phyloP scores from a whole-genome alignment of 768 basidiomycete species.

The Pleurotus citrinopileatus region DNA sequence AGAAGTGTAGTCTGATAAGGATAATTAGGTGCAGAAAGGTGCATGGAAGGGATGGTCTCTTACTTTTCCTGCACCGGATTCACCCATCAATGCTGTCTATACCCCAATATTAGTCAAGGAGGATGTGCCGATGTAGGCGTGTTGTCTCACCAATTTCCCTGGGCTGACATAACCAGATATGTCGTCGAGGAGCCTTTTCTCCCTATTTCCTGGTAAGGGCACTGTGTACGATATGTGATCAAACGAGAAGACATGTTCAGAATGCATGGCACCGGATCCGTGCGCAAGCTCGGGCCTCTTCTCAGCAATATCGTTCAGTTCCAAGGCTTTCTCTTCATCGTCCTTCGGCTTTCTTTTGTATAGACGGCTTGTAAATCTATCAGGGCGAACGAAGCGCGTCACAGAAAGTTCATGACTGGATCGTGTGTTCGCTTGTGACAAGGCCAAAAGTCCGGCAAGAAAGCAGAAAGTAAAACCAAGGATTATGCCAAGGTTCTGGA shows the following conservation, averaged over 20 bases:
- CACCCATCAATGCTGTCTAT: conserved; percentile 52
- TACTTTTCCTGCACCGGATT: conserved; percentile 45
- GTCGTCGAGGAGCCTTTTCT: conserved; percentile 57
- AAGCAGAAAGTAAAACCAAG: conserved; percentile 62
- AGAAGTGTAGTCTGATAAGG: conserved; percentile 54
- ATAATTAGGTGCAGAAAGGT: neutral
- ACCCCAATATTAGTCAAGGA: neutral
- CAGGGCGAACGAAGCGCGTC: conserved; percentile 64
- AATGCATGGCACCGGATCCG: neutral
- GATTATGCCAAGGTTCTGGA: conserved; percentile 71
- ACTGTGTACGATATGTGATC: conserved; percentile 67
- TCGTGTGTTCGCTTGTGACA: conserved; percentile 54
- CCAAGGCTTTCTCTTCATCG: conserved; percentile 33
- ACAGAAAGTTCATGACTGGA: conserved; percentile 35
- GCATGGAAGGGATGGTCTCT: conserved; percentile 19
- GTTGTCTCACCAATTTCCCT: conserved; percentile 60
- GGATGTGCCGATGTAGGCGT: conserved; percentile 35
- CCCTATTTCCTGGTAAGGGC: conserved; percentile 40
- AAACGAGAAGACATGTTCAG: conserved; percentile 70
- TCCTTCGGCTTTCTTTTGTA: conserved; percentile 25
- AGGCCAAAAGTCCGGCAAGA: conserved; percentile 47
- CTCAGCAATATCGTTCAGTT: conserved; percentile 2
- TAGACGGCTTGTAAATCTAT: conserved; percentile 28
- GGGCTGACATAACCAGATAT: conserved; percentile 81
- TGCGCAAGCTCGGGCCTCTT: conserved; percentile 12